phyloP scores from a whole-genome alignment of 441 rosid genomes.

The Gossypium armourianum region DNA sequence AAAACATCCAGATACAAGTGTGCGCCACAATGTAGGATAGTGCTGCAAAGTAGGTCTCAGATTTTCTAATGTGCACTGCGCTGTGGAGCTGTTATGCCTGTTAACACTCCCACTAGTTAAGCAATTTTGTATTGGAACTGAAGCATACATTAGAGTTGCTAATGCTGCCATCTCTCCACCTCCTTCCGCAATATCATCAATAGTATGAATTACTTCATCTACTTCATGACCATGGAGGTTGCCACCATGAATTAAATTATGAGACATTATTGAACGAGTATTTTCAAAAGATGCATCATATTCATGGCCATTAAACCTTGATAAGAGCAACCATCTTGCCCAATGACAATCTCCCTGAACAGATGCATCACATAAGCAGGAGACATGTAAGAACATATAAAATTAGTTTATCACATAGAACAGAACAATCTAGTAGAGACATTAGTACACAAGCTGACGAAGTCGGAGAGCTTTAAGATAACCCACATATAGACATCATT shows the following conservation, averaged over 20 bases:
- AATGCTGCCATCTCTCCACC: slow-evolving; percentile 94
- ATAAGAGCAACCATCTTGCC: slow-evolving; percentile 91
- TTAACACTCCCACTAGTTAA: slow-evolving; percentile 66
- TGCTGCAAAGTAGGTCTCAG: slow-evolving; percentile 65
- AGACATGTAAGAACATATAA: slow-evolving; percentile 13
- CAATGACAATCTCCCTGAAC: slow-evolving; percentile 90
- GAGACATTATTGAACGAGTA: slow-evolving; percentile 66
- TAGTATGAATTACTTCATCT: slow-evolving; percentile 62
- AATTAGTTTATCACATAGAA: slow-evolving; percentile 5
- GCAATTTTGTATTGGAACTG: slow-evolving; percentile 63
- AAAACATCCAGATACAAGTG: slow-evolving; percentile 61
- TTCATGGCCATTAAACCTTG: slow-evolving; percentile 75
- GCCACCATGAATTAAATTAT: slow-evolving; percentile 34
- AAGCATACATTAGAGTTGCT: slow-evolving; percentile 85
- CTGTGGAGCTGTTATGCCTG: slow-evolving; percentile 63
- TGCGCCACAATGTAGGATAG: slow-evolving; percentile 80
- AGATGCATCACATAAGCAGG: slow-evolving; percentile 23
- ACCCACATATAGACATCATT: neutral
- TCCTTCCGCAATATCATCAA: slow-evolving; percentile 96
- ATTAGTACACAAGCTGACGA: neutral
- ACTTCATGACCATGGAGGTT: slow-evolving; percentile 46
- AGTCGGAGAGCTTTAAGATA: slow-evolving; percentile 9
- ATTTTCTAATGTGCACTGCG: slow-evolving; percentile 90
- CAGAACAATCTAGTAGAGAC: slow-evolving; percentile 3
- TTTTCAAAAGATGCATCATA: slow-evolving; percentile 94